Evolutionary conservation across 1,284 basidiomycete genomes (phyloP), one percentile per base, ranked within the genome.

Genomic region (Ceratobasidium sp.): DNA sequence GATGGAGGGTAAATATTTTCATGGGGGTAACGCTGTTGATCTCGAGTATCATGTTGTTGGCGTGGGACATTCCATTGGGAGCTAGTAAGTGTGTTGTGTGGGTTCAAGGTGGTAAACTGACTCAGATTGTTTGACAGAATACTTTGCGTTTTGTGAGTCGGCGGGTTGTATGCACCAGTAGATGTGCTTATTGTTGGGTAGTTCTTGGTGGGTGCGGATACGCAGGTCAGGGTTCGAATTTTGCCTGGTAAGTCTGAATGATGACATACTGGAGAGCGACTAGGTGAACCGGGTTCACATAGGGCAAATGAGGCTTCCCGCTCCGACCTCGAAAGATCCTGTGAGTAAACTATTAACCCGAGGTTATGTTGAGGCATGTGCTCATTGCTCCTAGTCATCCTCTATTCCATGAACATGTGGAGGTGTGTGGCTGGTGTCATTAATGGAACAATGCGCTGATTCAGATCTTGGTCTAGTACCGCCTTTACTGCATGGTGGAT

Each of bases 331-430:
- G 64, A 67, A 29, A 35, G 64, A 25, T 67, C 64, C 0, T 67
- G 64, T 55, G 38, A 45, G 64, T n/a, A n/a, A n/a, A n/a, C n/a
- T 65, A 17, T 27, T 10, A 20, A 17, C 22, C 12, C n/a, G 8
- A 40, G 22, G 22, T 27, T 40, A 31, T 22, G 22, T 12, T 20
- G 10, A 12, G 10, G 10, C 20, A n/a, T 15, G 20, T 22, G 15
- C 17, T n/a, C 4, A 42, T 32, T 10, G 15, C 5, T 0, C 8
- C 1, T 25, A 67, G 64, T 67, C 15, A 67, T 67, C 2, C 31
- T 67, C 0, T 67, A 67, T 25, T 67, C 64, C 1, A 67, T 67
- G 64, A 67, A 67, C n/a, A 27, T 67, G 17, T 67, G 64, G 64
- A 67, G 64, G 64, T 55, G 17, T 13, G 52, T 31, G 6, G n/a